phyloP scores from a whole-genome alignment of 441 rosid genomes.

The Mallotus repandus region DNA sequence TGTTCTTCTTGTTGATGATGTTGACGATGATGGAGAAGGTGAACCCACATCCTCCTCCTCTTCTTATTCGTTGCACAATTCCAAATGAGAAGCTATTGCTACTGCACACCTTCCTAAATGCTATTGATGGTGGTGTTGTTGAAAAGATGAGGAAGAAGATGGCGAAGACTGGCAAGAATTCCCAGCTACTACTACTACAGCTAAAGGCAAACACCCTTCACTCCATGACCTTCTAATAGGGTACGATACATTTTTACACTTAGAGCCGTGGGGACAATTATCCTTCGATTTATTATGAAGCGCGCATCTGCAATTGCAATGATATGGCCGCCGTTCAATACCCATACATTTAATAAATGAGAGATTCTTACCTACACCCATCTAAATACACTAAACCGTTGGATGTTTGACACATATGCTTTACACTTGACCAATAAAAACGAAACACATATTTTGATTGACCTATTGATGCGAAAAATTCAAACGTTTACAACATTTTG shows the following conservation, averaged over 20 bases:
- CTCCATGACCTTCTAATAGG: slow-evolving; percentile 60
- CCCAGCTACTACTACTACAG: not conserved
- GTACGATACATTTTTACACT: slow-evolving; percentile 42
- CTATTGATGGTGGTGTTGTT: not conserved
- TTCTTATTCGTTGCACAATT: slow-evolving; percentile 2
- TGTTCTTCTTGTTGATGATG: not conserved
- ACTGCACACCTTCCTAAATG: slow-evolving; percentile 1
- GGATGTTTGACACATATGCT: too few relatives aligned
- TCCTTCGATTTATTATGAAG: slow-evolving; percentile 44
- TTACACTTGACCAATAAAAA: too few relatives aligned
- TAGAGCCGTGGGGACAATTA: slow-evolving; percentile 34
- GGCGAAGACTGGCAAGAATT: slow-evolving; percentile 35
- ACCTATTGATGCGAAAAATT: too few relatives aligned
- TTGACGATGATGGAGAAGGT: not conserved
- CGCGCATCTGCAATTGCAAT: slow-evolving; percentile 65
- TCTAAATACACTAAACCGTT: too few relatives aligned
- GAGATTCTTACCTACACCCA: too few relatives aligned
- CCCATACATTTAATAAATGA: slow-evolving; percentile 41
- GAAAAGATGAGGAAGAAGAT: slow-evolving; percentile 32
- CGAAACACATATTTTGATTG: too few relatives aligned
- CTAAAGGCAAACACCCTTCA: slow-evolving; percentile 48
- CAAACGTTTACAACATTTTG: too few relatives aligned
- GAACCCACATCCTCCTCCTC: not conserved
- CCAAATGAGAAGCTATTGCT: not conserved
- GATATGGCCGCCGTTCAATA: slow-evolving; percentile 64